Evolutionary conservation across 805 yeast species (phyloP), one percentile per base, ranked within the genome.

Genomic region (Saccharomycopsis amapae): DNA sequence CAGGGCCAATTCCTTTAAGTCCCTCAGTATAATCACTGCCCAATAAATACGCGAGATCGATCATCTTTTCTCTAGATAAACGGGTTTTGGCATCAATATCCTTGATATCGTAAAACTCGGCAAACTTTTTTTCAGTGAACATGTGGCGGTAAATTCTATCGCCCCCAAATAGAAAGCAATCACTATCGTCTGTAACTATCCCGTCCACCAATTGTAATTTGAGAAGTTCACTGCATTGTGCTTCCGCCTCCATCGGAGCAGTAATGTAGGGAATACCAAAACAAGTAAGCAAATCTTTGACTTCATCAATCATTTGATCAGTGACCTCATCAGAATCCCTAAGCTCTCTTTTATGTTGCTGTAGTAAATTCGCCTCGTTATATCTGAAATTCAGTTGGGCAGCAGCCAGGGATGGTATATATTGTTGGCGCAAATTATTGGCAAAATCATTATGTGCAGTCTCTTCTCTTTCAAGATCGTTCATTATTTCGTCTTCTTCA

Each of bases 171-270:
- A 93, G 62, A 55, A 93, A 93, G 41, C 95, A 88, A 72, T 93
- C 99, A 54, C 96, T 86, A 67, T 93, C 99, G 64, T 93, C 99
- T 0, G 98, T 93, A 20, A 93, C 81, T 4, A 93, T 82, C 0
- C 98, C 99, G 62, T 93, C 97, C 3, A 90, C 96, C 17, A 93
- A 66, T 0, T 74, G 76, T 19, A 88, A 61, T n/a, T 62, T 58
- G 33, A 78, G 62, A 5, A 93, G 64, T 53, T 82, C 85, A 0
- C 96, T 96, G 65, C 99, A 93, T 58, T 93, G 98, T 0, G 98
- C 97, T 65, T 93, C 99, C 1, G 98, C 98, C 63, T 93, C 99
- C 89, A 87, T 87, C 1, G 98, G 99, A 0, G 98, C 97, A 0
- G 95, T 85, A 7, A 93, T 74, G 54, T 78, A 93, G 0, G 99